Evolutionary conservation across 2,329 filamentous ascomycete species (phyloP), one percentile per base, ranked within the genome.

Genomic region (Gnomoniopsis sp.): DNA sequence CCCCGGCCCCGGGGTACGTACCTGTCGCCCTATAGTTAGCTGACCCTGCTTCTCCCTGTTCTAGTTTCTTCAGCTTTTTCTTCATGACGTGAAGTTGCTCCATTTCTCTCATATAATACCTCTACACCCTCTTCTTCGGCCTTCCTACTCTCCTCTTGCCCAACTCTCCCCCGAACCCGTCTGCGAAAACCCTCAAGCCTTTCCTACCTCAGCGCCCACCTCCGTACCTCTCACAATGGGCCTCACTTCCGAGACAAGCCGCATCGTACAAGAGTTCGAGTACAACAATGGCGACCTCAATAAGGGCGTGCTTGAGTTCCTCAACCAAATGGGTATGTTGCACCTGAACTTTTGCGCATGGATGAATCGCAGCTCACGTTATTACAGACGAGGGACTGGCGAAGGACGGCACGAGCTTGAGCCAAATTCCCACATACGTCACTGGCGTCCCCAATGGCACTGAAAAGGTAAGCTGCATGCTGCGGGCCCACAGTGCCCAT

Each of bases 391-490:
- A 96, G 79, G 95, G 95, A 30, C 78, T 98, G 65, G 77, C 85
- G 61, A 86, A 88, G 68, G 86, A 93, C 67, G 88, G 88, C 62
- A 88, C 90, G 34, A 92, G 88, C 66, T 77, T 99, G 78, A 93
- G 90, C 77, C 95, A 98, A 78, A 98, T 99, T 69, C 95, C 95
- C 8, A 96, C 93, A 46, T 99, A 96, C 75, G 93, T 99, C 65
- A 98, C 95, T 1, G 88, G 86, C 38, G 93, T 98, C 30, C 95
- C 95, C 70, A 95, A 98, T 82, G 95, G 95, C 67, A 97, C 93
- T 3, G 95, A 99, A 77, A 96, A 97, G 88, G 92, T 93, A 77
- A 58, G 65, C 34, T 26, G 36, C n/a, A 7, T 33, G 11, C 14
- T 22, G 43, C 54, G 26, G 26, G 26, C 26, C 26, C 26, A 30